These are phyloP conservation scores for Verticillium longisporum DNA, from an alignment of 2,329 filamentous ascomycete species.

Conservation along the genomic window DNA sequence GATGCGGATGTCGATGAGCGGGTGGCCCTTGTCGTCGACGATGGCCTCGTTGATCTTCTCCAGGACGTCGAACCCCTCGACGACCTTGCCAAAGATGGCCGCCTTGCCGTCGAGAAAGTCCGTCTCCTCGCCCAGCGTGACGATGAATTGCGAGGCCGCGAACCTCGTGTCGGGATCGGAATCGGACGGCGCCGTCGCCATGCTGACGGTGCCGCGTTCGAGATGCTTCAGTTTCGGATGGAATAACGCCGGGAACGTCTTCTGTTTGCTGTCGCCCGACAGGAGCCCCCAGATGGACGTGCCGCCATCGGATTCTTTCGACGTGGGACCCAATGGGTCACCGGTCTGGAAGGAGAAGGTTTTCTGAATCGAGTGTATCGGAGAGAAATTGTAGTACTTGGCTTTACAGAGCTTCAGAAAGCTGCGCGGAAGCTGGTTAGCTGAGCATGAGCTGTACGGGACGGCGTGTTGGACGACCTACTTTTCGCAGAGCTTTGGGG, in stretches of 20 bases:
- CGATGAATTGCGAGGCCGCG: slow-evolving; percentile 86
- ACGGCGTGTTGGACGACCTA: slow-evolving; percentile 39
- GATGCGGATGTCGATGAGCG: slow-evolving; percentile 90
- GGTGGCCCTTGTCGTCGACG: slow-evolving; percentile 76
- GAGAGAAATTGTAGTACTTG: slow-evolving; percentile 98
- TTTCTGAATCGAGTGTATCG: slow-evolving; percentile 86
- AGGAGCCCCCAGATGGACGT: slow-evolving; percentile 87
- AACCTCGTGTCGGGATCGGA: slow-evolving; percentile 74
- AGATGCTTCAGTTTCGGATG: slow-evolving; percentile 82
- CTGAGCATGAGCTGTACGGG: slow-evolving; percentile 16
- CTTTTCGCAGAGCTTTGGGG: slow-evolving; percentile 93
- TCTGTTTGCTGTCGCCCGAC: slow-evolving; percentile 57
- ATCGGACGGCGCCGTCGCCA: slow-evolving; percentile 80
- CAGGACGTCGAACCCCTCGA: slow-evolving; percentile 89
- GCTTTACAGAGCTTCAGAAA: slow-evolving; percentile 98
- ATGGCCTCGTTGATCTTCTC: slow-evolving; percentile 92
- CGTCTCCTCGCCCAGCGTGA: slow-evolving; percentile 82
- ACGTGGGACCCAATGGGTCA: slow-evolving; percentile 83
- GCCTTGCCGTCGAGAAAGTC: slow-evolving; percentile 90
- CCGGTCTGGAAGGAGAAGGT: slow-evolving; percentile 95
- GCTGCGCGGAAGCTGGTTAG: slow-evolving; percentile 57
- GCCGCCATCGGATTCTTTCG: slow-evolving; percentile 81
- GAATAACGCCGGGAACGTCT: slow-evolving; percentile 78
- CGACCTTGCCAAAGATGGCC: slow-evolving; percentile 91
- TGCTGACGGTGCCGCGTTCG: slow-evolving; percentile 89